Evolutionary conservation across 2,329 filamentous ascomycete species (phyloP).

Genomic region (Aspergillus brasiliensis): DNA sequence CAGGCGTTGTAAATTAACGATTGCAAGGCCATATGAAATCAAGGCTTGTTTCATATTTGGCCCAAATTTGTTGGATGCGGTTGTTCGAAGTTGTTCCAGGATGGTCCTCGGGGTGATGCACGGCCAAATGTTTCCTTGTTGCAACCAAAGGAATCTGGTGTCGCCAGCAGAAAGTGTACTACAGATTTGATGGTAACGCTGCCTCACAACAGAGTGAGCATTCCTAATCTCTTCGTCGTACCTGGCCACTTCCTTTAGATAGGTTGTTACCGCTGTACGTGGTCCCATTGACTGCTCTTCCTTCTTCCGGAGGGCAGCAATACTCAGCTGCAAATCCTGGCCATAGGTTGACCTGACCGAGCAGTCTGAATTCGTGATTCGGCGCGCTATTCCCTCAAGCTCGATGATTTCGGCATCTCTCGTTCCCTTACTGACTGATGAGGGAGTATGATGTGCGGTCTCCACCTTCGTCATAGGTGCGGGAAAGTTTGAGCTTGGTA

Average conservation of each 20-base stretch:
- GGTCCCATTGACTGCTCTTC: neutral
- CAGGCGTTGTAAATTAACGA: conserved; percentile 48
- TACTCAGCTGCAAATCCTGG: conserved; percentile 41
- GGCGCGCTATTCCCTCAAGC: conserved; percentile 27
- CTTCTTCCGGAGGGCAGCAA: conserved; percentile 33
- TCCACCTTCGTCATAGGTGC: neutral
- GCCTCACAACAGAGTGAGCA: conserved; percentile 22
- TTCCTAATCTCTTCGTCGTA: conserved; percentile 22
- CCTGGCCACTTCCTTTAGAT: neutral
- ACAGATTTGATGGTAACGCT: conserved; percentile 16
- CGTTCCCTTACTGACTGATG: neutral
- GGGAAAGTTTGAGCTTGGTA: neutral
- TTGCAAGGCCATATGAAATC: conserved; percentile 42
- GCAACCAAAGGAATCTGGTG: conserved; percentile 42
- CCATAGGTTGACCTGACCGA: conserved; percentile 40
- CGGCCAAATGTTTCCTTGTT: conserved; percentile 46
- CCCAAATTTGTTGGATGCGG: conserved; percentile 30
- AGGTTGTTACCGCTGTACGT: neutral
- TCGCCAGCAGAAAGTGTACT: conserved; percentile 27
- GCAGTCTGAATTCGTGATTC: conserved; percentile 26
- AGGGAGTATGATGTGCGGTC: too few species aligned
- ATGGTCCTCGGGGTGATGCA: conserved; percentile 43
- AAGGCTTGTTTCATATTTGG: conserved; percentile 40
- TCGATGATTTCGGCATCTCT: conserved; percentile 17
- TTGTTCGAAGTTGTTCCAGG: conserved; percentile 47